These are phyloP conservation scores for Quaeritorhiza haematococci DNA, from an alignment of 371 early-diverging fungal species.

Conservation along the genomic window DNA sequence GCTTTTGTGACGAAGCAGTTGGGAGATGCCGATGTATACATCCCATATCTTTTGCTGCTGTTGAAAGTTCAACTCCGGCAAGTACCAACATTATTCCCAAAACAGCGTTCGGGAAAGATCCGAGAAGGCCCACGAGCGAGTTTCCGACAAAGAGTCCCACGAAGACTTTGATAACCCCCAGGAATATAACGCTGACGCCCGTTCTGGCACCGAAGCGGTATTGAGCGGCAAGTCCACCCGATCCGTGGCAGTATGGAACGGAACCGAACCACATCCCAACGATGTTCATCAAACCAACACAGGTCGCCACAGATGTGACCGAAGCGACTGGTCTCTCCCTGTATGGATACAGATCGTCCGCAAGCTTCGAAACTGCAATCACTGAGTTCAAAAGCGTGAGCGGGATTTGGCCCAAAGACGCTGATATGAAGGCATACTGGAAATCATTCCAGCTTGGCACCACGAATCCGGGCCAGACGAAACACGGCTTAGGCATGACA, in stretches of 20 bases:
- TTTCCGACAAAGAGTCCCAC: constrained; percentile 76
- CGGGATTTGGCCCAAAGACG: constrained; percentile 85
- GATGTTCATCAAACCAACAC: constrained; percentile 81
- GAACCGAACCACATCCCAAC: constrained; percentile 82
- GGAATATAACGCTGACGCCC: constrained; percentile 68
- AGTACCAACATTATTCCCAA: constrained; percentile 84
- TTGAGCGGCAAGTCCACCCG: constrained; percentile 88
- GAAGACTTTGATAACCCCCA: constrained; percentile 70
- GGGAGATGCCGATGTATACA: neutral
- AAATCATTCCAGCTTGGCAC: constrained; percentile 57
- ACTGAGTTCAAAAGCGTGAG: constrained; percentile 82
- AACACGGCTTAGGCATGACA: constrained; percentile 5
- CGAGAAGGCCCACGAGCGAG: constrained; percentile 66
- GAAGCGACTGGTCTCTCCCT: constrained; percentile 41
- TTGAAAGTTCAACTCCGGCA: constrained; percentile 72
- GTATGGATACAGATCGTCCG: constrained; percentile 78
- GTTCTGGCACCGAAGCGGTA: constrained; percentile 89
- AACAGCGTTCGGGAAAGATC: constrained; percentile 67
- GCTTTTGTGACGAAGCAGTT: constrained; percentile 4
- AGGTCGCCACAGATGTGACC: constrained; percentile 55
- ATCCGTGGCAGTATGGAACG: constrained; percentile 70
- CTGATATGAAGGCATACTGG: constrained; percentile 65
- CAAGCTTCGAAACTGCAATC: constrained; percentile 70
- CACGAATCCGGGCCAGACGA: constrained; percentile 13
- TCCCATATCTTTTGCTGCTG: constrained; percentile 48